Conservation (phyloP, 140 eudicot species). For the Oenanthe javanica region DNA sequence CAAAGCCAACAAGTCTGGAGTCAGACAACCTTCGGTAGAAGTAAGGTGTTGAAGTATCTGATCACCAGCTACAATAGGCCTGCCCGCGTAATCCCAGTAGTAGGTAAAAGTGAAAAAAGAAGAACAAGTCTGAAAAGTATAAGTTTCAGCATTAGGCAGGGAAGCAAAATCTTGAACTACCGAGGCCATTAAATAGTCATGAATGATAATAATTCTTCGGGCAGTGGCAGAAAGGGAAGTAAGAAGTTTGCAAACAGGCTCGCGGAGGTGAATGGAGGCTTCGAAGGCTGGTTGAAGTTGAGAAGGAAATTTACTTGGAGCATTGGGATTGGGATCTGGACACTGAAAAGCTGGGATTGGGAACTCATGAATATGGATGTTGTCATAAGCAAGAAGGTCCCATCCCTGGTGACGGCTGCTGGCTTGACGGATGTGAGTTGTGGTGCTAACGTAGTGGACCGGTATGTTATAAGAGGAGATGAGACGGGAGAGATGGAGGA, state of each 20-base stretch:
- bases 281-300: conserved; percentile 7
- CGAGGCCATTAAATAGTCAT: not conserved
- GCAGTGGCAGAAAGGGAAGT: not conserved
- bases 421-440: conserved; percentile 51
- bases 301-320: conserved; percentile 9
- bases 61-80: not conserved
- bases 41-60: not conserved
- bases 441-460: conserved; percentile 46
- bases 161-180: not conserved
- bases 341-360: conserved; percentile 25
- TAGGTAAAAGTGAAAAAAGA: not conserved
- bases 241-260: not conserved
- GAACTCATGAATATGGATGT: conserved; percentile 51
- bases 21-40: not conserved
- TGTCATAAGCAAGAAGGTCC: conserved; percentile 28
- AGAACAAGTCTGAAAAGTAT: not conserved
- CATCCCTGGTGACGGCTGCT: conserved; percentile 38
- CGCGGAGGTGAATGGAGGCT: conserved; percentile 3
- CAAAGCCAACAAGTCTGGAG: not conserved
- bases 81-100: not conserved
- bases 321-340: conserved; percentile 36
- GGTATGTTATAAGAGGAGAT: conserved; percentile 46
- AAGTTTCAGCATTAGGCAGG: not conserved
- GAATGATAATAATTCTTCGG: not conserved
- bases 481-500: conserved; percentile 57